Evolutionary conservation across 1,284 basidiomycete genomes (phyloP), one percentile per base, ranked within the genome.

Genomic region (Malassezia sp.): DNA sequence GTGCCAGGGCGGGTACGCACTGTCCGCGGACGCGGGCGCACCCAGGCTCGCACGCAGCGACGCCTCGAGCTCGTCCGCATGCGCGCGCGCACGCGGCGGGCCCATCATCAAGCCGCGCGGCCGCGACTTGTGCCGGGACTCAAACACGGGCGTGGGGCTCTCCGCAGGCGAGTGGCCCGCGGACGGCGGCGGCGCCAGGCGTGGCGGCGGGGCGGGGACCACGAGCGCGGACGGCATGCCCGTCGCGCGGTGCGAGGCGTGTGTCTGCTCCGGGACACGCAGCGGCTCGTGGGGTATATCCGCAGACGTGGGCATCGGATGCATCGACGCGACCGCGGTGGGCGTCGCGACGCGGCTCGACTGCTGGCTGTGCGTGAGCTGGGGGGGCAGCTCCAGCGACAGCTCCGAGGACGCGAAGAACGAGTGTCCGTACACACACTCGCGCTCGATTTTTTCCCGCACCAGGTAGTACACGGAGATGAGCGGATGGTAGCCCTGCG

Each of bases 401-500:
- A 89, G 72, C 61, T 89, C 86, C 1, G 89, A 95, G 43, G 80
- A 86, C 2, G 91, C 91, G 71, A 97, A 97, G 58, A 86, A 82
- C 2, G 87, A 88, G 1, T 83, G 81, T 0, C 91, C 91, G 71
- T 89, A 96, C 4, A 96, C 83, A 48, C 79, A 78, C 63, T 96
- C 90, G 40, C 91, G 77, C 64, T 96, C 89, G 70, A 90, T 78
- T 76, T 95, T 95, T 74, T 97, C 91, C 45, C 84, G 76, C 2
- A 91, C 86, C 15, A 97, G 79, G 74, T 83, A 96, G 70, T 97
- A 97, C 73, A 97, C 93, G 20, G 88, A 90, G 44, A 97, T 78
- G 26, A 97, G 77, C 0, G 89, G 90, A 70, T 96, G 88, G 73
- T 86, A 97, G 3, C 88, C 90, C 42, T 80, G 77, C 4, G 87